Conservation (phyloP, 2,329 filamentous ascomycete genomes). For the Cercospora brassicicola region DNA sequence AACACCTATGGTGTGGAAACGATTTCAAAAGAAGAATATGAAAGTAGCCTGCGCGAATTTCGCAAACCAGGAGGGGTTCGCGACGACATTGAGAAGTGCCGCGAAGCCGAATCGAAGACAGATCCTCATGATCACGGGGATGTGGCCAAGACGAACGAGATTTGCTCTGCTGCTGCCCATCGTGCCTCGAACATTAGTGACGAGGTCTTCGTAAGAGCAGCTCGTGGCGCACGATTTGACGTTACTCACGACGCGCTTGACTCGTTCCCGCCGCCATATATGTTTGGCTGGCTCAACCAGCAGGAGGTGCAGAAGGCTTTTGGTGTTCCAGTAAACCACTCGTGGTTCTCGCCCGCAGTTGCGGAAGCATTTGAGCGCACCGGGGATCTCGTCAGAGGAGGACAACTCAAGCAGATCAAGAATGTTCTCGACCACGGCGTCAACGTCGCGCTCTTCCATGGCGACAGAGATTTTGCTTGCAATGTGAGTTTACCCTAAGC, state of each 20-base stretch:
- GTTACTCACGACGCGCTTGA: slow-evolving; percentile 52
- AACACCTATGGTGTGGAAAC: slow-evolving; percentile 59
- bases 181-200: slow-evolving; percentile 50
- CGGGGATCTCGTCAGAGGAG: slow-evolving; percentile 44
- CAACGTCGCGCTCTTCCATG: slow-evolving; percentile 69
- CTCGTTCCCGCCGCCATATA: slow-evolving; percentile 48
- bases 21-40: slow-evolving; percentile 51
- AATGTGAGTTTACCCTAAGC: slow-evolving; percentile 22
- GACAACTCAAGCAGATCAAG: slow-evolving; percentile 43
- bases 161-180: slow-evolving; percentile 33
- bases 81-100: slow-evolving; percentile 56
- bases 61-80: slow-evolving; percentile 53
- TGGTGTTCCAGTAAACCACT: slow-evolving; percentile 51
- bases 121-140: slow-evolving; percentile 54
- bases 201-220: slow-evolving; percentile 46
- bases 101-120: slow-evolving; percentile 47
- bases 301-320: slow-evolving; percentile 58
- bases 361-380: slow-evolving; percentile 44
- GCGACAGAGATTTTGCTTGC: slow-evolving; percentile 59
- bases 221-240: slow-evolving; percentile 58
- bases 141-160: slow-evolving; percentile 37
- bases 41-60: slow-evolving; percentile 45
- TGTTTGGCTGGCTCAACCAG: slow-evolving; percentile 58
- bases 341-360: slow-evolving; percentile 40
- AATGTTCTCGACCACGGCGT: slow-evolving; percentile 46